These are phyloP conservation scores for Neoascochyta sp. DNA, from an alignment of 2,329 filamentous ascomycete genomes.

Conservation along the genomic window DNA sequence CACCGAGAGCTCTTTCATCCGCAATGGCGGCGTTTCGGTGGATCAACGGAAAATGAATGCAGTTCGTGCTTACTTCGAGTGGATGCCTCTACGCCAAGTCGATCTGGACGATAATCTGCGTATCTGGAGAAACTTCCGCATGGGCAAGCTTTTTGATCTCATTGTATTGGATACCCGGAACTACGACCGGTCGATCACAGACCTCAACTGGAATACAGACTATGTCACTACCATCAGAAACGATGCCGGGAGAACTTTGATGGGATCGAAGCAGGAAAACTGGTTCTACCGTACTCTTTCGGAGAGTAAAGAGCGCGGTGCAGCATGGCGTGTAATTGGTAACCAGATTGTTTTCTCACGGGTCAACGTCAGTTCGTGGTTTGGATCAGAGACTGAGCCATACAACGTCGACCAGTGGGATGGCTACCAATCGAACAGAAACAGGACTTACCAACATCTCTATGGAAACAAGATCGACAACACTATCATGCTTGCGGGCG, in stretches of 20 bases:
- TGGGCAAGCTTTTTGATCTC: conserved; percentile 40
- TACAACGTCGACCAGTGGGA: conserved; percentile 51
- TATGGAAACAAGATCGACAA: conserved; percentile 64
- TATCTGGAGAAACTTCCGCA: conserved; percentile 39
- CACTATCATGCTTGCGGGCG: conserved; percentile 67
- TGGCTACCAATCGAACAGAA: conserved; percentile 63
- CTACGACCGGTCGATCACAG: conserved; percentile 26
- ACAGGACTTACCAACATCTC: conserved; percentile 63
- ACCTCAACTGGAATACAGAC: conserved; percentile 51
- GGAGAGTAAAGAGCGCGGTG: conserved; percentile 55
- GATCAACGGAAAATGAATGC: conserved; percentile 49
- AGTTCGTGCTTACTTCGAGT: conserved; percentile 45
- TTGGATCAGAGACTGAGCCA: conserved; percentile 4
- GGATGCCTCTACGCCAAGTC: conserved; percentile 45
- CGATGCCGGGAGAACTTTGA: conserved; percentile 62
- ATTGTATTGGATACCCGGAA: conserved; percentile 43
- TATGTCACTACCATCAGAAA: conserved; percentile 60
- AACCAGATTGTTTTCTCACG: conserved; percentile 53
- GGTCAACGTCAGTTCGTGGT: conserved; percentile 12
- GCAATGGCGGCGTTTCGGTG: conserved; percentile 39
- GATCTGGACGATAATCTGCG: conserved; percentile 43
- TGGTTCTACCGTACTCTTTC: conserved; percentile 49
- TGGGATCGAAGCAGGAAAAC: conserved; percentile 66
- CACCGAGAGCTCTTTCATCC: conserved; percentile 42
- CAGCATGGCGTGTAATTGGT: conserved; percentile 65